phyloP scores from a whole-genome alignment of 305 asterid genomes.

The Coffea humblotiana region DNA sequence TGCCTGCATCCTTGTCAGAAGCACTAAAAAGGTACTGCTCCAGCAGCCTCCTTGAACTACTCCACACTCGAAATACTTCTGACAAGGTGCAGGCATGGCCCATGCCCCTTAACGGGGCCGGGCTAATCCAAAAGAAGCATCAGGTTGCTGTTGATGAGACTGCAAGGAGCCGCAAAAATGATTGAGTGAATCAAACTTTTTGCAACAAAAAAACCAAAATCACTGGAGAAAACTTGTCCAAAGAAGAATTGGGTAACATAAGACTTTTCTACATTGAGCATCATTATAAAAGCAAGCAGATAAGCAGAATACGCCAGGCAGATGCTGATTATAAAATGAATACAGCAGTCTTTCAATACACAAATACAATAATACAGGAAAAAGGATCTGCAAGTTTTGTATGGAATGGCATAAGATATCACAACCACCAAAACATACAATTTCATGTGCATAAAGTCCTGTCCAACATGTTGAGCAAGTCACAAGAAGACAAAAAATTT shows the following conservation, averaged over 20 bases:
- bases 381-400: background rate
- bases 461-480: background rate
- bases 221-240: background rate
- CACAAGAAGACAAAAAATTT: background rate
- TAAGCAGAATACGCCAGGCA: background rate
- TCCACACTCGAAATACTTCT: slow-evolving; percentile 24
- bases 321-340: background rate
- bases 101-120: slow-evolving; percentile 99
- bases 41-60: slow-evolving; percentile 24
- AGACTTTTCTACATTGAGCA: background rate
- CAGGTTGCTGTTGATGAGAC: slow-evolving; percentile 87
- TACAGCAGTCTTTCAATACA: background rate
- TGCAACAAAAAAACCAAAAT: background rate
- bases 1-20: slow-evolving; percentile 85
- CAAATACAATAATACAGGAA: background rate
- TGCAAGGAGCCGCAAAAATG: slow-evolving; percentile 33
- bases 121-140: slow-evolving; percentile 91
- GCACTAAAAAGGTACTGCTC: slow-evolving; percentile 9
- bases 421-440: background rate
- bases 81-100: slow-evolving; percentile 97
- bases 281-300: background rate
- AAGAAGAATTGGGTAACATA: background rate
- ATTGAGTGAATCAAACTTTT: background rate
- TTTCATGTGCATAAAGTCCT: background rate
- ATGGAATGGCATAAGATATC: background rate